Conservation (phyloP, 805 yeast species). For the Barnettozyma vustinii region DNA sequence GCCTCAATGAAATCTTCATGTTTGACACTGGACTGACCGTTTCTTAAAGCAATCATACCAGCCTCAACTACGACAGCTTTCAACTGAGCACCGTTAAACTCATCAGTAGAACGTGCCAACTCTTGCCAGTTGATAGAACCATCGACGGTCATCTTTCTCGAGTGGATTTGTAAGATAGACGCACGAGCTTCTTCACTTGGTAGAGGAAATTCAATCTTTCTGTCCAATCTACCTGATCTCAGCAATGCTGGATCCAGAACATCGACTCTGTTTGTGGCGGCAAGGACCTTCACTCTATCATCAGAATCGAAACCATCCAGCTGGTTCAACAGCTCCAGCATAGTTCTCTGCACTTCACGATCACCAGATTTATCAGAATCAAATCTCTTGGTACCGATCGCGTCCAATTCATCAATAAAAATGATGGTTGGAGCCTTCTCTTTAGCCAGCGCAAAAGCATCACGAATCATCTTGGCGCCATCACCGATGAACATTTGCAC, state of each 20-base stretch:
- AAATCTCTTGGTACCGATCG: conserved; percentile 96
- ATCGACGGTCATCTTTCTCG: conserved; percentile 93
- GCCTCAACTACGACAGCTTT: conserved; percentile 99
- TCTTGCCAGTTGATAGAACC: conserved; percentile 95
- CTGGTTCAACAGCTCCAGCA: conserved; percentile 96
- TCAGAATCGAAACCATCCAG: conserved; percentile 97
- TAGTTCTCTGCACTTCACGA: conserved; percentile 97
- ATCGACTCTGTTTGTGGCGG: conserved; percentile 98
- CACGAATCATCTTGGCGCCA: conserved; percentile 96
- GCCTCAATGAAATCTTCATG: conserved; percentile 99
- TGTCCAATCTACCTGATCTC: conserved; percentile 95
- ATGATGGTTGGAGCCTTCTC: conserved; percentile 98
- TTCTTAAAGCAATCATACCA: conserved; percentile 98
- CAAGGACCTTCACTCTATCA: conserved; percentile 93
- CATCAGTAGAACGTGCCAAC: conserved; percentile 96
- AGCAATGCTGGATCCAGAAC: conserved; percentile 96
- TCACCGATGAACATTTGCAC: conserved; percentile 99
- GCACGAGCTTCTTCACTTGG: conserved; percentile 98
- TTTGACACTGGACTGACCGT: conserved; percentile 83
- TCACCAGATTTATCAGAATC: conserved; percentile 98
- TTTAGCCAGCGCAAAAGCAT: conserved; percentile 94
- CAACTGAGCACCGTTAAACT: conserved; percentile 97
- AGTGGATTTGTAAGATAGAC: conserved; percentile 92
- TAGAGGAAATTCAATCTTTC: conserved; percentile 96
- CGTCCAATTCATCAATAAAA: conserved; percentile 96